Evolutionary conservation across 805 yeast species (phyloP).

Genomic region (Zygoascus tannicola): DNA sequence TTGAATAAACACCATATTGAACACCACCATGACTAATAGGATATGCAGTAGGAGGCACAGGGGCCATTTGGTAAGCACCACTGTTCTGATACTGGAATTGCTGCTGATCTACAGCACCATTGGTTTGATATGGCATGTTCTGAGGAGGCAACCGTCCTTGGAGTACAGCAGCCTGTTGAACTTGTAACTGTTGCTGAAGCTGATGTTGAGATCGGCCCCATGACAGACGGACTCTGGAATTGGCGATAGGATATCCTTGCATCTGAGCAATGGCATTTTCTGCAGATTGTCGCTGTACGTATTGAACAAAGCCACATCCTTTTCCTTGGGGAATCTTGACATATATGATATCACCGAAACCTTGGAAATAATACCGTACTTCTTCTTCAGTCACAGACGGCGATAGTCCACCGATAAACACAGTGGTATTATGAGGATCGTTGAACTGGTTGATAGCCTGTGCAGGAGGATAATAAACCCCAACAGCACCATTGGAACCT

Average conservation of each 20-base stretch:
- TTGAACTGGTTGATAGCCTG: conserved; percentile 45
- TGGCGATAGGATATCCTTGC: conserved; percentile 87
- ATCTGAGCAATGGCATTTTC: conserved; percentile 76
- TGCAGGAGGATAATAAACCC: conserved; percentile 16
- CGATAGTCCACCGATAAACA: conserved; percentile 73
- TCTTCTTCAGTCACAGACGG: conserved; percentile 48
- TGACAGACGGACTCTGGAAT: conserved; percentile 69
- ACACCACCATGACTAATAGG: conserved; percentile 23
- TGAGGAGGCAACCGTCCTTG: not conserved
- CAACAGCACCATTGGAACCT: conserved; percentile 11
- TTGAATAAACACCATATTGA: conserved; percentile 29
- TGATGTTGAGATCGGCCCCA: conserved; percentile 64
- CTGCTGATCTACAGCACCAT: conserved; percentile 1
- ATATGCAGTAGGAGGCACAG: conserved; percentile 22
- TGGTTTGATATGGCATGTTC: not conserved
- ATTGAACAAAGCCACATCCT: conserved; percentile 86
- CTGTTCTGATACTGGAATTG: conserved; percentile 15
- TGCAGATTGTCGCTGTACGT: conserved; percentile 65
- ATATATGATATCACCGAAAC: conserved; percentile 58
- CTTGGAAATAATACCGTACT: conserved; percentile 49
- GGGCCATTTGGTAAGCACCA: conserved; percentile 27
- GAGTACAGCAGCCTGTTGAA: not conserved
- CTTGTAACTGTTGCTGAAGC: conserved; percentile 5
- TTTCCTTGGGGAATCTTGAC: conserved; percentile 63
- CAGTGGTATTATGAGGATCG: conserved; percentile 75